Base-by-base conservation (phyloP, 2,329 filamentous ascomycete genomes). In the Xylariaceae sp. region DNA sequence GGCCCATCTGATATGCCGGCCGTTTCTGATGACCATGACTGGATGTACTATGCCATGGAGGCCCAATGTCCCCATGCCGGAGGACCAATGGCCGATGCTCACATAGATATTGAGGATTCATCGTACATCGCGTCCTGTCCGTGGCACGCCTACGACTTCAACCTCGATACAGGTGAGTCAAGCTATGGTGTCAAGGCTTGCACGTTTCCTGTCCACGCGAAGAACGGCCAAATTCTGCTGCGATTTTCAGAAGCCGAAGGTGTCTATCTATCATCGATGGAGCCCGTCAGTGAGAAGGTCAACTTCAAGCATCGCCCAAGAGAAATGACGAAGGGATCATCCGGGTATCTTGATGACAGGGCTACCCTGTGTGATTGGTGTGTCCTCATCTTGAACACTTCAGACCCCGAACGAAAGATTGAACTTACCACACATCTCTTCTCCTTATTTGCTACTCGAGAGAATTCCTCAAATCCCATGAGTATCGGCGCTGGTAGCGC, bases 61-160 rank as follows among this genome's bases (percentile, higher is more conserved):
- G 76, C 77, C 0, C 75, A 78, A 56, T 79, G 77, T 52, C 77
- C 77, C 1, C 77, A 78, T 61, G 76, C 77, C 0, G 77, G 77
- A 7, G 77, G 77, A 0, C 77, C 77, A 0, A 77, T 79, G 76
- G 67, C 72, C 4, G 76, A 78, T 15, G 76, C 76, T 0, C 71
- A 74, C 6, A 72, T 79, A 23, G 77, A 79, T 56, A 79, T 79
- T 56, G 77, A 79, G 59, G 77, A 79, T 59, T 78, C 76, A 0
- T 75, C 75, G 1, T 79, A 79, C 61, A 67, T 79, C 23, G 76
- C 73, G 15, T 78, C 76, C 1, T 79, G 77, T 60, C 77, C 77
- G 11, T 79, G 77, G 77, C 77, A 79, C 66, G 77, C 77, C 2
- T 79, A 79, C 63, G 77, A 79, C 64, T 79, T 79, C 62, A 78